Base-by-base conservation (phyloP, 306 rosid species). In the Citrullus mucosospermus region DNA sequence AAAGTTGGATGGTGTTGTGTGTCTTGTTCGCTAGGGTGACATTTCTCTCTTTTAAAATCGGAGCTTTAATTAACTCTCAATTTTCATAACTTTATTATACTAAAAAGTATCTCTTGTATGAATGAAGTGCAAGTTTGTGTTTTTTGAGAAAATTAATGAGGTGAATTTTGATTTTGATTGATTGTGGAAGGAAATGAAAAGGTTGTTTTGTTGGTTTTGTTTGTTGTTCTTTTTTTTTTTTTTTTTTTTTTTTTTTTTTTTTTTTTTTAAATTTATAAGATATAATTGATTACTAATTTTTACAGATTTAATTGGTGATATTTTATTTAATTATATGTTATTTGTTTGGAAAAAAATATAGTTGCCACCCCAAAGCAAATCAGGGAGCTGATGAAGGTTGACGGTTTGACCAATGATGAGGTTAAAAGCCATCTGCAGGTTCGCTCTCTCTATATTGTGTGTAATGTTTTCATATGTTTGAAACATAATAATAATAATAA, bases 351-450 rank as follows among this genome's bases (percentile, higher is more conserved):
- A 34, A 43, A 70, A 75, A 75, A 80, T 10, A 84, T 86, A 93
- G 99, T 90, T 81, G 99, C 99, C 22, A 96, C 99, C 5, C 99
- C 99, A 80, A 96, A 96, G 73, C 99, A 96, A 83, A 96, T 96
- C 41, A 93, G 99, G 82, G 99, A 96, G 84, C 85, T 93, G 88
- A 96, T 96, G 99, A 96, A 96, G 87, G 97, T 96, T 80, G 99
- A 96, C 62, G 99, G 99, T 87, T 96, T 96, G 98, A 96, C 99
- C 89, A 96, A 96, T 76, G 99, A 96, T 88, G 99, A 96, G 88
- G 99, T 96, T 78, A 96, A 96, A 96, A 96, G 99, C 88, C 99
- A 96, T 91, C 83, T 96, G 76, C 99, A 96, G 98, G 98, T 96
- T 77, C 60, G 73, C n/a, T 74, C 59, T 77, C 20, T 83, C 61